Percentiles rank a stretch among this genome's conserved stretches.
phyloP scores from a whole-genome alignment of 1,139 yeast genomes.

The Lodderomyces jiufengensis region DNA sequence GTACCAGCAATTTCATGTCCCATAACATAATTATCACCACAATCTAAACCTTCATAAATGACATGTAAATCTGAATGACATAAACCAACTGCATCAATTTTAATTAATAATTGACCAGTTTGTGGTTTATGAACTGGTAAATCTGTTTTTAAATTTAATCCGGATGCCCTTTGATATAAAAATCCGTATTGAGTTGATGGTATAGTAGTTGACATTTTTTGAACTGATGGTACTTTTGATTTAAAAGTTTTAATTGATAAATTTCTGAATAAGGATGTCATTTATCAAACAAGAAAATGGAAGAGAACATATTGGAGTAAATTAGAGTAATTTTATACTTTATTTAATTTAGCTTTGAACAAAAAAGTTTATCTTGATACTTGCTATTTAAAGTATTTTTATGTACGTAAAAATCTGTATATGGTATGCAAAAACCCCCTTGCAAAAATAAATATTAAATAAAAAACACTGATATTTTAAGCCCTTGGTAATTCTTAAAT shows the following conservation, averaged over 20 bases:
- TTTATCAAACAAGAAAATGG: too few species aligned
- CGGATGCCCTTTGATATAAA: slow-evolving; percentile 10
- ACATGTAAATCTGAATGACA: slow-evolving; percentile 45
- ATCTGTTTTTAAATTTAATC: slow-evolving; percentile 12
- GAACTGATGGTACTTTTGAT: slow-evolving; percentile 2
- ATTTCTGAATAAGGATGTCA: too few species aligned
- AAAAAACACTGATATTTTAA: too few species aligned
- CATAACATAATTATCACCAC: slow-evolving; percentile 24
- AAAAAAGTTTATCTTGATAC: too few species aligned
- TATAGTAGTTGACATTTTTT: slow-evolving; percentile 10
- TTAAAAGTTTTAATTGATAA: background rate
- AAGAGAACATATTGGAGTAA: too few species aligned
- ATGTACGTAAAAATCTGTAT: too few species aligned
- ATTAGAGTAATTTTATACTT: too few species aligned
- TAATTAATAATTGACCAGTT: slow-evolving; percentile 31
- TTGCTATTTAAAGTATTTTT: too few species aligned
- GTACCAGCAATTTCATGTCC: slow-evolving; percentile 51
- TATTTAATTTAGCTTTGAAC: too few species aligned
- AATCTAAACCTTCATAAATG: slow-evolving; percentile 20
- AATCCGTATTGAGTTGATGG: slow-evolving; percentile 16
- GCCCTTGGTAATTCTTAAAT: too few species aligned
- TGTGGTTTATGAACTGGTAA: slow-evolving; percentile 30
- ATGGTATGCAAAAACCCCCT: too few species aligned
- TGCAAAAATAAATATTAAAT: too few species aligned
- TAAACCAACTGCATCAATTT: slow-evolving; percentile 44